phyloP scores from a whole-genome alignment of 2,329 filamentous ascomycete species.

The Corinectria fuckeliana region DNA sequence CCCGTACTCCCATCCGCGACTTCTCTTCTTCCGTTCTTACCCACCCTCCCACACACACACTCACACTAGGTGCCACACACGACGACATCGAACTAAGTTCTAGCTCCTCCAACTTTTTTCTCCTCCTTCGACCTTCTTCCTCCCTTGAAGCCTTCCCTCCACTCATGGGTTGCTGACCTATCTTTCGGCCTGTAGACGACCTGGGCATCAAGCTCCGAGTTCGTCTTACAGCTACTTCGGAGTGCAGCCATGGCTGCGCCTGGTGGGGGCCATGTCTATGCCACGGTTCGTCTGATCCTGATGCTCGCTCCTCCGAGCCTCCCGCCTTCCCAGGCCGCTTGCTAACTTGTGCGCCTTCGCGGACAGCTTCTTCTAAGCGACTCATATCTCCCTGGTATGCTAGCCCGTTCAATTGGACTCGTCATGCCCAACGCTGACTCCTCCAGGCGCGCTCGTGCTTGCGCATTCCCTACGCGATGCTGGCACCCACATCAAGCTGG shows the following conservation, averaged over 20 bases:
- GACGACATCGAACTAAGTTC: slow-evolving; percentile 18
- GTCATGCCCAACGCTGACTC: slow-evolving; percentile 12
- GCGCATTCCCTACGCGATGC: slow-evolving; percentile 94
- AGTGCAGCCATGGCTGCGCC: slow-evolving; percentile 45
- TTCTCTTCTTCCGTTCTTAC: not conserved
- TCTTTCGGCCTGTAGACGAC: slow-evolving; percentile 29
- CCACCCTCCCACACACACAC: slow-evolving; percentile 4
- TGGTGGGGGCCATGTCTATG: slow-evolving; percentile 58
- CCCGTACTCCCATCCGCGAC: slow-evolving; percentile 8
- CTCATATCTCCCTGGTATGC: slow-evolving; percentile 86
- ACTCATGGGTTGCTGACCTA: slow-evolving; percentile 37
- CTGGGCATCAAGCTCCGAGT: slow-evolving; percentile 28
- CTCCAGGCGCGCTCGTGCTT: slow-evolving; percentile 84
- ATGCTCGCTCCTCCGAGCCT: slow-evolving; percentile 7
- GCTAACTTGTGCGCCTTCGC: slow-evolving; percentile 1
- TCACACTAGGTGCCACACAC: slow-evolving; percentile 22
- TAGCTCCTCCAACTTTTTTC: not conserved
- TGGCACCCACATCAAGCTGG: slow-evolving; percentile 78
- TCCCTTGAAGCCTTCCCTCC: slow-evolving; percentile 4
- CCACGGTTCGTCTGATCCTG: slow-evolving; percentile 55
- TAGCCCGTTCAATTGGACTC: slow-evolving; percentile 19
- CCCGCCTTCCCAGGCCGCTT: not conserved
- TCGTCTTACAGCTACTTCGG: slow-evolving; percentile 30
- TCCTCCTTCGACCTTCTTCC: slow-evolving; percentile 9
- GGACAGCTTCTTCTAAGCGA: slow-evolving; percentile 88